Conservation (phyloP, 208 protist species). For the Naegleria lovaniensis region DNA sequence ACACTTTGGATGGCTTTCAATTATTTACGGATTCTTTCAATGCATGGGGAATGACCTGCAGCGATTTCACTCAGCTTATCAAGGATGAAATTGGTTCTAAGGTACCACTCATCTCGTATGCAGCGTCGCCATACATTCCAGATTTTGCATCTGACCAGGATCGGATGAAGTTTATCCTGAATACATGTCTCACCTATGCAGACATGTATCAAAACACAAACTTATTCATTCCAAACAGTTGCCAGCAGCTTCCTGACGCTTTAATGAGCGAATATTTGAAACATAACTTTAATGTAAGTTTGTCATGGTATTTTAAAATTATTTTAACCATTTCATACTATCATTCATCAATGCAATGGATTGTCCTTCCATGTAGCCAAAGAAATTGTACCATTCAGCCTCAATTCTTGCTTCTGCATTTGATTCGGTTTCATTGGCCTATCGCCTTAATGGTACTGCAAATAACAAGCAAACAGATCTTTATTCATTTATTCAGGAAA, state of each 20-base stretch:
- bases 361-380: neutral
- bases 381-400: neutral
- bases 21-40: neutral
- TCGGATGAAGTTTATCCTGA: neutral
- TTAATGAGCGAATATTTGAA: neutral
- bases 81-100: conserved; percentile 14
- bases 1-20: conserved; percentile 4
- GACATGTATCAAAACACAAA: neutral
- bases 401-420: neutral
- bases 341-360: neutral
- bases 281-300: neutral
- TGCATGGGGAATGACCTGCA: neutral
- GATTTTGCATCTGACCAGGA: neutral
- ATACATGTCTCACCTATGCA: neutral
- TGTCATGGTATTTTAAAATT: neutral
- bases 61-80: neutral
- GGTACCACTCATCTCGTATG: neutral
- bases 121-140: neutral
- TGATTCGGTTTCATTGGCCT: neutral
- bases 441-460: neutral
- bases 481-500: neutral
- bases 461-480: neutral
- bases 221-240: neutral
- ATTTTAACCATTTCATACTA: neutral
- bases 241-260: neutral